These are phyloP conservation scores for Cucurbita moschata DNA, from an alignment of 306 rosid genomes.

Conservation along the genomic window DNA sequence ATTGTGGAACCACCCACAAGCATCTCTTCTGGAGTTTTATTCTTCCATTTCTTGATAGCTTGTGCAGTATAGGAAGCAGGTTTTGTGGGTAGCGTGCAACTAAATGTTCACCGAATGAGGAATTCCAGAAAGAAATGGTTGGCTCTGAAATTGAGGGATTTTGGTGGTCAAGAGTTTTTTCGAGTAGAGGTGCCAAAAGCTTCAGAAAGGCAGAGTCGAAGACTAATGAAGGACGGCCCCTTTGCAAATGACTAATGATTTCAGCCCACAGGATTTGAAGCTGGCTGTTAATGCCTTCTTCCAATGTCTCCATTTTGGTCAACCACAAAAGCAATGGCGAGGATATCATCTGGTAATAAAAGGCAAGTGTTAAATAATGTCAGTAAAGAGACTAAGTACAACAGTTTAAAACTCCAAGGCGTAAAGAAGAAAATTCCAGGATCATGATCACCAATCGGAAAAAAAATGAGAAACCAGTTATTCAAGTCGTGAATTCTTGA, in stretches of 20 bases:
- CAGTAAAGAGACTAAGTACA: neutral
- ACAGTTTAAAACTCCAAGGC: neutral
- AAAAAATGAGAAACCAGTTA: neutral
- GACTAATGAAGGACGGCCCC: slow-evolving; percentile 45
- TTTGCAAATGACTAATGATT: slow-evolving; percentile 32
- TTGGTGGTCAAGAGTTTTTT: slow-evolving; percentile 63
- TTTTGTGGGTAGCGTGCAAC: slow-evolving; percentile 48
- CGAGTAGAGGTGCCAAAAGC: slow-evolving; percentile 49
- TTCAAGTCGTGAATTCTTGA: neutral
- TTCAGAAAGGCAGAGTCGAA: slow-evolving; percentile 47
- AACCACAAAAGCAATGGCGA: slow-evolving; percentile 60
- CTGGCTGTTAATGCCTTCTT: slow-evolving; percentile 23
- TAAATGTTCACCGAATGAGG: slow-evolving; percentile 44
- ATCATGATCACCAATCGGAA: neutral
- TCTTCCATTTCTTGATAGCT: slow-evolving; percentile 46
- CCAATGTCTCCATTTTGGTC: slow-evolving; percentile 26
- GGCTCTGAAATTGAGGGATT: slow-evolving; percentile 48
- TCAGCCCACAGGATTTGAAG: slow-evolving; percentile 49
- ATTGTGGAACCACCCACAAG: slow-evolving; percentile 27
- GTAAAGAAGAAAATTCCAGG: neutral
- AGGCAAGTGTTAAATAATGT: neutral
- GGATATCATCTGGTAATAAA: slow-evolving; percentile 37
- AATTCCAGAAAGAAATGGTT: slow-evolving; percentile 61
- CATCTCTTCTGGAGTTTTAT: slow-evolving; percentile 56
- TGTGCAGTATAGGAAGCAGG: slow-evolving; percentile 51